Percentiles rank a stretch among this genome's conserved stretches.
Evolutionary conservation across 192 early-diverging fungal species (phyloP).

Genomic region (Neocallimastix lanati): DNA sequence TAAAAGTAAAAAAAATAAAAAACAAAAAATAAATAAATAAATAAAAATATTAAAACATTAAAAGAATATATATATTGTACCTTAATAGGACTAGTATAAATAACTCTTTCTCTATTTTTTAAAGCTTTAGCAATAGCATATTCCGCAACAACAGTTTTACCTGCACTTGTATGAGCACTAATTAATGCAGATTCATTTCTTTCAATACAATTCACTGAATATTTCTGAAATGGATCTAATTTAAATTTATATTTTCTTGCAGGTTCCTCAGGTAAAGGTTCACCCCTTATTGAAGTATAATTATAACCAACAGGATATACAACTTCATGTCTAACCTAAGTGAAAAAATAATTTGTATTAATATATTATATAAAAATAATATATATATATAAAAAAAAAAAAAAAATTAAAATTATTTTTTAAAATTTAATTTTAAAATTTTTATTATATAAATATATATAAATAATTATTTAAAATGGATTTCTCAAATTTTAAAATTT

Average conservation of each 20-base stretch:
- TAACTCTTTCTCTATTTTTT: slow-evolving; percentile 76
- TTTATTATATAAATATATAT: no score
- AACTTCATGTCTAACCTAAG: slow-evolving; percentile 79
- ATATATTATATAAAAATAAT: no score
- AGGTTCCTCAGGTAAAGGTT: slow-evolving; percentile 56
- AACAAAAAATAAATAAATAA: no score
- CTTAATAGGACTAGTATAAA: slow-evolving; percentile 96
- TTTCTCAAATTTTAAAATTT: no score
- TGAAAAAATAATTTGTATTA: no score
- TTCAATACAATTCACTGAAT: slow-evolving; percentile 76
- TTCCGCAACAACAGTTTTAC: slow-evolving; percentile 95
- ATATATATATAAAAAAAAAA: no score
- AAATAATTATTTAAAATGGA: no score
- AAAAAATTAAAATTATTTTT: no score
- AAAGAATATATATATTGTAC: no score
- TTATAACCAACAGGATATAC: slow-evolving; percentile 66
- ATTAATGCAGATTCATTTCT: slow-evolving; percentile 83
- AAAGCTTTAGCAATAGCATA: slow-evolving; percentile 87
- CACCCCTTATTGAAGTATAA: slow-evolving; percentile 71
- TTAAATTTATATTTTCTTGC: slow-evolving; percentile 74
- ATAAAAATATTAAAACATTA: background rate
- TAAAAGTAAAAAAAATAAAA: no score
- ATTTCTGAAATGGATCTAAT: slow-evolving; percentile 88
- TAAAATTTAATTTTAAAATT: no score
- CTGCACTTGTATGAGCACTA: slow-evolving; percentile 87